These are phyloP conservation scores for Botrytis paeoniae DNA, from an alignment of 2,329 filamentous ascomycete genomes.

Conservation along the genomic window DNA sequence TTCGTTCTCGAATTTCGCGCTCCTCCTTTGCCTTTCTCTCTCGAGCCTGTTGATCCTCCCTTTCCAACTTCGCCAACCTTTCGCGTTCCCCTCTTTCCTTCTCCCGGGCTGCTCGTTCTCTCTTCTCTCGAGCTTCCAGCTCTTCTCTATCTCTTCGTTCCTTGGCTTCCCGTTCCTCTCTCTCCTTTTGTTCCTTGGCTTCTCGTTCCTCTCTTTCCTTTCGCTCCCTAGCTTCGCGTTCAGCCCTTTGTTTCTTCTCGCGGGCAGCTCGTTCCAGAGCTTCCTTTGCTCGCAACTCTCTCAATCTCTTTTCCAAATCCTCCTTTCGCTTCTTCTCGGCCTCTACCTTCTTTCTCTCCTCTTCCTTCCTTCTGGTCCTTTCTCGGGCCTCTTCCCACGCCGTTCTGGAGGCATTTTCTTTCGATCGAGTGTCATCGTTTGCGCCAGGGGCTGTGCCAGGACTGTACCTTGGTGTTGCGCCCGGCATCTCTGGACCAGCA, in stretches of 20 bases:
- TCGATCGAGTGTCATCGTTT: slow-evolving; percentile 23
- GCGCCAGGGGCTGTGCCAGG: slow-evolving; percentile 21
- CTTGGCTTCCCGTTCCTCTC: slow-evolving; percentile 26
- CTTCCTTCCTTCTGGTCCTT: slow-evolving; percentile 64
- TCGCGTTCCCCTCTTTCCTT: slow-evolving; percentile 37
- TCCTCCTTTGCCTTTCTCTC: slow-evolving; percentile 45
- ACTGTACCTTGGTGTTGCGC: slow-evolving; percentile 6
- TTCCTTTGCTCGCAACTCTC: slow-evolving; percentile 56
- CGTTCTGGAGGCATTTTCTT: slow-evolving; percentile 41
- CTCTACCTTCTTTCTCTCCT: slow-evolving; percentile 59
- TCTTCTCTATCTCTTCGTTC: slow-evolving; percentile 28
- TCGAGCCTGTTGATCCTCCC: slow-evolving; percentile 27
- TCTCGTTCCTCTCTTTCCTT: slow-evolving; percentile 43
- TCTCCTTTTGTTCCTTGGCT: slow-evolving; percentile 54
- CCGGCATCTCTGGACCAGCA: slow-evolving; percentile 21
- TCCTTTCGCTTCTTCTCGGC: slow-evolving; percentile 60
- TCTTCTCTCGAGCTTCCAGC: slow-evolving; percentile 15
- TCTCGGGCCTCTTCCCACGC: slow-evolving; percentile 69
- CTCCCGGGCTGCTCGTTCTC: slow-evolving; percentile 45
- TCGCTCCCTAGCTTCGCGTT: slow-evolving; percentile 41
- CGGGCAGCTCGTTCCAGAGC: slow-evolving; percentile 42
- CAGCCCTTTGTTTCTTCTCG: slow-evolving; percentile 41
- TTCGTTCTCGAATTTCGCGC: slow-evolving; percentile 46
- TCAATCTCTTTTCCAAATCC: slow-evolving; percentile 51
- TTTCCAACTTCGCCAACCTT: slow-evolving; percentile 19